phyloP scores from a whole-genome alignment of 352 stramenopile species.

The Phytophthora rubi region DNA sequence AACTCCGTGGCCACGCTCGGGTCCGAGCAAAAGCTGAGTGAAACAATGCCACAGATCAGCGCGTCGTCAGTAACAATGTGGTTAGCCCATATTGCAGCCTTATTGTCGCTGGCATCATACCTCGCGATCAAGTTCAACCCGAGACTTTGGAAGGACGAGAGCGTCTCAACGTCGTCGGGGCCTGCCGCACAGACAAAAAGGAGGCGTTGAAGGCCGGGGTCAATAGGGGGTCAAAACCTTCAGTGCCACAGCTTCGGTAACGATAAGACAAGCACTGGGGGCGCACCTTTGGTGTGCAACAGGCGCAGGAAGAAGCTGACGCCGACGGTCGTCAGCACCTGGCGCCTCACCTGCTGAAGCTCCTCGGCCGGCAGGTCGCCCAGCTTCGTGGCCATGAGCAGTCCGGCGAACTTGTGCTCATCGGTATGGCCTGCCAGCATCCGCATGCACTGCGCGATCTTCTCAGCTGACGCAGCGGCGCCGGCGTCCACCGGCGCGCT shows the following conservation, averaged over 20 bases:
- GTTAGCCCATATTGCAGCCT: background rate
- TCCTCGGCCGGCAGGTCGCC: conserved; percentile 45
- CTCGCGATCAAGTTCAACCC: conserved; percentile 85
- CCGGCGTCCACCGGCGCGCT: conserved; percentile 5
- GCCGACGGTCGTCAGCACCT: conserved; percentile 73
- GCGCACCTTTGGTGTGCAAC: conserved; percentile 73
- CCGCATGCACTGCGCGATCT: conserved; percentile 65
- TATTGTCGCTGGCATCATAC: conserved; percentile 25
- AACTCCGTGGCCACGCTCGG: conserved; percentile 54
- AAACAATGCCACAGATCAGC: conserved; percentile 6
- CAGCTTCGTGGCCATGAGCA: conserved; percentile 90
- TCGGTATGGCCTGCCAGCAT: conserved; percentile 77
- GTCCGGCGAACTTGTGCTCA: conserved; percentile 88
- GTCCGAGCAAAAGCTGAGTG: conserved; percentile 70
- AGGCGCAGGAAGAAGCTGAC: conserved; percentile 79
- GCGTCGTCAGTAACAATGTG: background rate
- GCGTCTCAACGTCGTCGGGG: conserved; percentile 45
- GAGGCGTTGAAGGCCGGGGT: background rate
- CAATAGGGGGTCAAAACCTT: background rate
- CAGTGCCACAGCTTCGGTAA: background rate
- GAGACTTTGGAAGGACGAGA: conserved; percentile 80
- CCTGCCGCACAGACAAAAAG: conserved; percentile 34
- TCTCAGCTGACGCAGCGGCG: conserved; percentile 23
- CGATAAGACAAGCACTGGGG: background rate
- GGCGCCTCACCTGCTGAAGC: conserved; percentile 55